phyloP scores from a whole-genome alignment of 768 basidiomycete genomes.

The Boletus reticulatus region DNA sequence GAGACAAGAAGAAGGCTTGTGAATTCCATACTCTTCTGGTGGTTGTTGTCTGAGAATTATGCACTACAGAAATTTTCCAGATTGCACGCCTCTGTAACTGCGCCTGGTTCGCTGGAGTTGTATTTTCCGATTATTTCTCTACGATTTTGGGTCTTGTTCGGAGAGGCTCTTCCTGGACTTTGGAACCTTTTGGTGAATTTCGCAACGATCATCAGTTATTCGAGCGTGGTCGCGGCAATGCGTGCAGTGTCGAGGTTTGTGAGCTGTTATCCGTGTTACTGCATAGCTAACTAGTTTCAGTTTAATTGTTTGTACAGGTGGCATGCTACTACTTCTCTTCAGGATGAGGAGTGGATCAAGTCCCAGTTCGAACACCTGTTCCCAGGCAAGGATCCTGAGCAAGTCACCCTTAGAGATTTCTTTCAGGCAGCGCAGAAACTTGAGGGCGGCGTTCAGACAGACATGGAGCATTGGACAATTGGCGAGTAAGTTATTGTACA shows the following conservation, averaged over 20 bases:
- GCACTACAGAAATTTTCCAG: slow-evolving; percentile 70
- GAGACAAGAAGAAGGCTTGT: slow-evolving; percentile 54
- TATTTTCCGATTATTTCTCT: slow-evolving; percentile 85
- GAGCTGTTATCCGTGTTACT: background rate
- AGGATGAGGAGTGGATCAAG: slow-evolving; percentile 70
- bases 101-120: slow-evolving; percentile 72
- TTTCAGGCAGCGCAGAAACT: slow-evolving; percentile 41
- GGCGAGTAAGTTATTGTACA: slow-evolving; percentile 42
- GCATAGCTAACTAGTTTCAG: slow-evolving; percentile 32
- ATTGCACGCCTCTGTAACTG: slow-evolving; percentile 76
- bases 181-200: slow-evolving; percentile 76
- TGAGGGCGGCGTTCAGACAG: slow-evolving; percentile 38
- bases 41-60: slow-evolving; percentile 1
- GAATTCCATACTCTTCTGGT: background rate
- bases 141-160: slow-evolving; percentile 77
- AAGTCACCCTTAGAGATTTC: slow-evolving; percentile 51
- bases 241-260: slow-evolving; percentile 75
- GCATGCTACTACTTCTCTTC: slow-evolving; percentile 76
- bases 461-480: slow-evolving; percentile 64
- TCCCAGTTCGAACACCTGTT: slow-evolving; percentile 52
- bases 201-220: slow-evolving; percentile 64
- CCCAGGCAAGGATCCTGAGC: slow-evolving; percentile 47
- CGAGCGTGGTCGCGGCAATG: slow-evolving; percentile 79
- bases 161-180: slow-evolving; percentile 72
- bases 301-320: slow-evolving; percentile 85